Base-by-base conservation (phyloP, 2,329 filamentous ascomycete species). In the Conoideocrella luteorostrata region DNA sequence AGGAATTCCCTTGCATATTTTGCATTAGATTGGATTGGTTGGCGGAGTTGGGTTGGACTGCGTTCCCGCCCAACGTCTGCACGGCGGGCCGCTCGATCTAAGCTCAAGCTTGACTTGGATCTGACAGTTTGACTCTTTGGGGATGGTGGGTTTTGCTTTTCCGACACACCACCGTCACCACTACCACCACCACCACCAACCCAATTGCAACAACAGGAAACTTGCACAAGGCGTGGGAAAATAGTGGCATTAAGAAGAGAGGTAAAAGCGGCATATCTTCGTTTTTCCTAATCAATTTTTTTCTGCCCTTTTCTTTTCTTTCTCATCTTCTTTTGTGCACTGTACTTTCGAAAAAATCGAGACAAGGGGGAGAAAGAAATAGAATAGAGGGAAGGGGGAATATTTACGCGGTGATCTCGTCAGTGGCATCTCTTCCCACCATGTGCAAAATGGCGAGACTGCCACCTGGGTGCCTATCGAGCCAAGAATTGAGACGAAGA, bases 381-480 rank as follows among this genome's bases (percentile, higher is more conserved):
- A 20, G 22, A 6, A 10, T 43, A 39, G 32, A 28, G 26, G 39
- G 29, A 29, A 26, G 20, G 41, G 22, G 34, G 38, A 40, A 41
- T 39, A 60, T 56, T 34, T 59, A 63, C 60, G 55, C 59, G 35
- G 58, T 60, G 28, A 63, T 61, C 43, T 63, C 61, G 32, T 64
- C 61, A 1, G 62, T 65, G 15, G 60, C 59, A 54, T 65, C 62
- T 52, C 60, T 53, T 9, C 62, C 62, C 3, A 65, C 60, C 62
- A 65, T 80, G 62, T 82, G 78, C 49, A 75, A 56, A 48, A 82
- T 78, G 17, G 77, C 74, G 21, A 82, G 62, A 12, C 67, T 63
- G 24, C 79, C 79, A 17, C 79, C 79, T 0, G 79, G 79, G 52
- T 82, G 79, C 44, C 63, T 70, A 43, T 71, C 57, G 51, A 81